Conservation (phyloP, 176 grass and related monocot species). For the Lolium perenne region DNA sequence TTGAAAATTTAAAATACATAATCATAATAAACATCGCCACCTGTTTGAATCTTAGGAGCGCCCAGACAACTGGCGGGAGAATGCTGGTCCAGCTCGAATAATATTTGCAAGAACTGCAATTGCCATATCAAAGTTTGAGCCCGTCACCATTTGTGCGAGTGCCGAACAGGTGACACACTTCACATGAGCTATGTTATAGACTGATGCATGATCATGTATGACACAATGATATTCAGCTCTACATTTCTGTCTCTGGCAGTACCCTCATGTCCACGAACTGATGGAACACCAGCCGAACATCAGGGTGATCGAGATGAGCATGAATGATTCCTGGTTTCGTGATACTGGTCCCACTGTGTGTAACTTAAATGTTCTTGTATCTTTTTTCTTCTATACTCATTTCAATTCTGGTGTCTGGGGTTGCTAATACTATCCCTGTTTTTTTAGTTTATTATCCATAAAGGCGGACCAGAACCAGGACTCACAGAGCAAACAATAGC, state of each 20-base stretch:
- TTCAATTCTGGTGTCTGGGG: background rate
- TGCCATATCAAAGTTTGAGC: slow-evolving; percentile 91
- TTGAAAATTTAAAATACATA: background rate
- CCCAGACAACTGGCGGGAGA: slow-evolving; percentile 81
- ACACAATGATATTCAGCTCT: background rate
- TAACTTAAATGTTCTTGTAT: background rate
- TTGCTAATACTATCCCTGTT: slow-evolving; percentile 42
- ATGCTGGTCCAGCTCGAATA: slow-evolving; percentile 65
- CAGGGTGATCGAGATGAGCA: slow-evolving; percentile 95
- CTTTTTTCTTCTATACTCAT: slow-evolving; percentile 22
- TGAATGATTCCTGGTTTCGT: slow-evolving; percentile 96
- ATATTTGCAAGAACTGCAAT: slow-evolving; percentile 59
- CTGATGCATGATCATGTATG: background rate
- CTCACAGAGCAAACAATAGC: slow-evolving; percentile 54
- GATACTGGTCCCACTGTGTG: slow-evolving; percentile 90
- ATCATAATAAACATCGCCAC: background rate
- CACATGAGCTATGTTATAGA: slow-evolving; percentile 1
- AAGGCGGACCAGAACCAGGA: slow-evolving; percentile 33
- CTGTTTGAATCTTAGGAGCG: slow-evolving; percentile 74
- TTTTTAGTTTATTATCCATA: slow-evolving; percentile 65
- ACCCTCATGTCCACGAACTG: slow-evolving; percentile 54
- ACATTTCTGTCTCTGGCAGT: slow-evolving; percentile 42
- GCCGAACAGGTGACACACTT: slow-evolving; percentile 55
- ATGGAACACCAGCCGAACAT: slow-evolving; percentile 63
- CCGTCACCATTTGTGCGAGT: slow-evolving; percentile 77